Conservation (phyloP, 2,329 filamentous ascomycete genomes). For the Rhexocercosporidium sp. region DNA sequence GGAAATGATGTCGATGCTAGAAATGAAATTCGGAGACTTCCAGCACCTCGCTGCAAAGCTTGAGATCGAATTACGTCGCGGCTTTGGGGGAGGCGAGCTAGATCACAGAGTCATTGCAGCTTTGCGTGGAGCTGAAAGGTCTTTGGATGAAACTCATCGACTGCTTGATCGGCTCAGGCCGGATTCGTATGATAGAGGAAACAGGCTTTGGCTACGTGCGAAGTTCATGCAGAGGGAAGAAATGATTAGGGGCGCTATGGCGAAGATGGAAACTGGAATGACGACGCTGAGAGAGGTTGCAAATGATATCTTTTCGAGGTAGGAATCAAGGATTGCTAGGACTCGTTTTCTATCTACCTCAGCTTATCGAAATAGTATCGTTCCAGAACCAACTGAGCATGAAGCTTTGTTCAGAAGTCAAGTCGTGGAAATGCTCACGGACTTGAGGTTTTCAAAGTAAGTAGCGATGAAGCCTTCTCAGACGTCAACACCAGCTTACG, state of each 20-base stretch:
- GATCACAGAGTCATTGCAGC: not conserved
- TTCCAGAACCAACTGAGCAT: not conserved
- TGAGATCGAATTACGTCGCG: not conserved
- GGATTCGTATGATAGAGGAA: not conserved
- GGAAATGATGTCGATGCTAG: not conserved
- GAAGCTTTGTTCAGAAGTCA: not conserved
- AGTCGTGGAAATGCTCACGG: not conserved
- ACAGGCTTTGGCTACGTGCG: not conserved
- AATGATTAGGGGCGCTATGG: not conserved
- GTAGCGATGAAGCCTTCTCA: too few relatives aligned
- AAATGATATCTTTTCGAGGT: not conserved
- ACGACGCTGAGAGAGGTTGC: not conserved
- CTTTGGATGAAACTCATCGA: accelerated
- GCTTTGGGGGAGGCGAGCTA: not conserved
- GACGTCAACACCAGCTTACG: too few relatives aligned
- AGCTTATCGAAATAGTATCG: not conserved
- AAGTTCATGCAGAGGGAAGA: not conserved
- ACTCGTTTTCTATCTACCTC: not conserved
- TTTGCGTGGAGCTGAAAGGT: not conserved
- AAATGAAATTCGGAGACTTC: not conserved
- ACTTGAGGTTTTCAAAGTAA: not conserved
- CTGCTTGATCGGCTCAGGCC: not conserved
- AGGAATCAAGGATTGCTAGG: not conserved
- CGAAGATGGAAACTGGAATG: not conserved
- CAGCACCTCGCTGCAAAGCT: not conserved